A percentile compares a stretch with the other conserved stretches of the same genome.
phyloP scores from a whole-genome alignment of 306 rosid species.

The Aeschynomene evenia region DNA sequence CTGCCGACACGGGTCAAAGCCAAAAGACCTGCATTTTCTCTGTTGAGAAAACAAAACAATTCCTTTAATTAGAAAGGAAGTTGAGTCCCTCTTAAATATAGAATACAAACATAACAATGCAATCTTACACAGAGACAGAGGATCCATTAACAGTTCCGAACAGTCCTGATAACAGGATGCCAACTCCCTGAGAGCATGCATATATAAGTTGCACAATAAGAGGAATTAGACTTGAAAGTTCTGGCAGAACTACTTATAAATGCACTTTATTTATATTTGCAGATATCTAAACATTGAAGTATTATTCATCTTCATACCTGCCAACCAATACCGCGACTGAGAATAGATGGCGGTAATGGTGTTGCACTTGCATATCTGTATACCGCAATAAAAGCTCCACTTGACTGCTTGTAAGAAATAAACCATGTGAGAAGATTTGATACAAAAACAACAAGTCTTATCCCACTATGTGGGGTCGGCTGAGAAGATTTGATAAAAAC shows the following conservation, averaged over 20 bases:
- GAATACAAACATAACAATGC: conserved; percentile 20
- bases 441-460: too few relatives aligned
- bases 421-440: conserved; percentile 4
- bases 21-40: conserved; percentile 96
- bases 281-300: not conserved
- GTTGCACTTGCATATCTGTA: conserved; percentile 96
- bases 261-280: not conserved
- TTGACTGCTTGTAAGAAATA: conserved; percentile 57
- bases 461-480: too few relatives aligned
- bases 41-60: conserved; percentile 35
- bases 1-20: conserved; percentile 96
- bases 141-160: conserved; percentile 93
- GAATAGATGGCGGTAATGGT: conserved; percentile 81
- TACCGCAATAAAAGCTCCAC: conserved; percentile 82
- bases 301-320: conserved; percentile 55
- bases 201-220: conserved; percentile 27
- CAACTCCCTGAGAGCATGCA: conserved; percentile 71
- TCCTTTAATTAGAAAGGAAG: conserved; percentile 29
- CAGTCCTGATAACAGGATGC: conserved; percentile 84
- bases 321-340: conserved; percentile 97
- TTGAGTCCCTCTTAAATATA: not conserved
- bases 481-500: too few relatives aligned
- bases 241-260: conserved; percentile 3
- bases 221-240: conserved; percentile 21
- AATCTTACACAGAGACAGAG: conserved; percentile 88